A percentile compares a stretch with the other conserved stretches of the same genome.
These are phyloP conservation scores for Pseudogymnoascus sp. DNA, from an alignment of 2,329 filamentous ascomycete species.

Conservation along the genomic window DNA sequence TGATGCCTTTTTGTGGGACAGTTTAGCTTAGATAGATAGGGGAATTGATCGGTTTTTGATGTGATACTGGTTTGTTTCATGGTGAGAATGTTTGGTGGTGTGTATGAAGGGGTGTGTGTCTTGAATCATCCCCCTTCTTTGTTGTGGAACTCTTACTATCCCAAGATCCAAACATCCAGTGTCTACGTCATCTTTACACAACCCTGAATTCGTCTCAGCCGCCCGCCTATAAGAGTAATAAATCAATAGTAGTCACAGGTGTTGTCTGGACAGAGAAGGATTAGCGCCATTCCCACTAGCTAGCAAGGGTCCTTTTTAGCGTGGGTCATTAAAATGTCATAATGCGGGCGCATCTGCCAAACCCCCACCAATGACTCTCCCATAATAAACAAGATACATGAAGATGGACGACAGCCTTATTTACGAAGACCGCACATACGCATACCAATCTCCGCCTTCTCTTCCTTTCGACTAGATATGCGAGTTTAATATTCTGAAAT, in stretches of 20 bases:
- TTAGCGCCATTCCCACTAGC: not conserved
- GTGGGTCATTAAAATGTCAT: constrained; percentile 3
- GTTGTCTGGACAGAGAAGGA: not conserved
- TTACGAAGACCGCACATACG: not conserved
- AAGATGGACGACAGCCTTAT: not conserved
- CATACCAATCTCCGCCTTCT: not conserved
- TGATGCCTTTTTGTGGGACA: not conserved
- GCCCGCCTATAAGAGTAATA: not conserved
- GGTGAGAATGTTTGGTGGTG: not conserved
- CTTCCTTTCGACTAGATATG: not conserved
- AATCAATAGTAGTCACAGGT: not conserved
- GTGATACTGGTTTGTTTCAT: not conserved
- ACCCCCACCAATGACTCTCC: not conserved
- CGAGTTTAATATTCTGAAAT: not conserved
- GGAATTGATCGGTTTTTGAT: not conserved
- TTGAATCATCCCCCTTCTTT: not conserved
- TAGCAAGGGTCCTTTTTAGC: not conserved
- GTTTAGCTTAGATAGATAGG: constrained; percentile 2
- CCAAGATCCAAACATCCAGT: not conserved
- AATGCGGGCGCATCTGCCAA: not conserved
- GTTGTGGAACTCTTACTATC: not conserved
- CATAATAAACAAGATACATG: not conserved
- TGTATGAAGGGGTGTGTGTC: no score
- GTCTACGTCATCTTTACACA: no score
- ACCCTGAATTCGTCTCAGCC: not conserved